Conservation (phyloP, 441 rosid genomes). For the Dalechampia spathulata region DNA sequence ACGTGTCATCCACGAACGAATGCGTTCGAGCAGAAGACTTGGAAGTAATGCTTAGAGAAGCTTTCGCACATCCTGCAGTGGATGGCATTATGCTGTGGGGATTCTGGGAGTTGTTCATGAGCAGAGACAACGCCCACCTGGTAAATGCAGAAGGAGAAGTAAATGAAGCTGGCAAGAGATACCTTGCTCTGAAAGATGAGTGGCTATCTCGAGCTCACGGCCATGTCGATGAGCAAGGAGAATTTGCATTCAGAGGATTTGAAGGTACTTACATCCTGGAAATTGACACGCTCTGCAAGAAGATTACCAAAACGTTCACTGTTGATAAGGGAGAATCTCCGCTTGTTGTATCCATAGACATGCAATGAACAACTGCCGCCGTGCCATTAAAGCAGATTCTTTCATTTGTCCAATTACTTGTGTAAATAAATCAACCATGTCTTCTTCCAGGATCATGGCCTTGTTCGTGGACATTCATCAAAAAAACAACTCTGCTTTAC, state of each 20-base stretch:
- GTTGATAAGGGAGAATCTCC: slow-evolving; percentile 63
- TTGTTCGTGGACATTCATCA: too few relatives aligned
- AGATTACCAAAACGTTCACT: slow-evolving; percentile 39
- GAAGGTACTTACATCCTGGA: slow-evolving; percentile 60
- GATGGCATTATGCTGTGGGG: slow-evolving; percentile 94
- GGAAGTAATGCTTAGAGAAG: slow-evolving; percentile 86
- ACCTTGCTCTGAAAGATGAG: slow-evolving; percentile 56
- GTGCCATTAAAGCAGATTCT: not conserved
- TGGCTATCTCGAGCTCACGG: slow-evolving; percentile 65
- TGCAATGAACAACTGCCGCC: slow-evolving; percentile 15
- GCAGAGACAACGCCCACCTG: slow-evolving; percentile 51
- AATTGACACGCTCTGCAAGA: slow-evolving; percentile 31
- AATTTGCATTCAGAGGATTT: slow-evolving; percentile 72
- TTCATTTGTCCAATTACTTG: not conserved
- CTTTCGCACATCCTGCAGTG: slow-evolving; percentile 80
- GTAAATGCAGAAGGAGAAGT: slow-evolving; percentile 81
- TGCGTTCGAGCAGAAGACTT: slow-evolving; percentile 71
- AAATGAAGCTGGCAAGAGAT: slow-evolving; percentile 67
- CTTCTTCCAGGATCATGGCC: not conserved
- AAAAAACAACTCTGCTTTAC: too few relatives aligned
- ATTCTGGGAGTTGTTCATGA: slow-evolving; percentile 90
- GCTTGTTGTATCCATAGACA: slow-evolving; percentile 42
- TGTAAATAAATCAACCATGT: not conserved
- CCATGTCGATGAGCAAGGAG: slow-evolving; percentile 41
- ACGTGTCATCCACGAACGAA: slow-evolving; percentile 73